A percentile compares a stretch with the other conserved stretches of the same genome.
Conservation (phyloP, 371 early-diverging fungal genomes). For the Chytridium lagenaria region DNA sequence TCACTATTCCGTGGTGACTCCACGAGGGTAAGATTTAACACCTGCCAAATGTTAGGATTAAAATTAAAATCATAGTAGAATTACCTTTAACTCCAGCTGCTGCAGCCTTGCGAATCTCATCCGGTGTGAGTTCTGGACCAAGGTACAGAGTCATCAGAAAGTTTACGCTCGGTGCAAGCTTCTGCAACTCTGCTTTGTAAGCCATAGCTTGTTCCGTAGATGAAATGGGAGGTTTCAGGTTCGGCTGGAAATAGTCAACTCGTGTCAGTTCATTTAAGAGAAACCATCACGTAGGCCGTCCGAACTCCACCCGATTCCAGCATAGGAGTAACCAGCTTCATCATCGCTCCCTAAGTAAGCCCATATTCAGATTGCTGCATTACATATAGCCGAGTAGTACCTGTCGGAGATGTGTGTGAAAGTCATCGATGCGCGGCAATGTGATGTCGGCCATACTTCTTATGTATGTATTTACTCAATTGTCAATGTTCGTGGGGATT, state of each 20-base stretch:
- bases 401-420: constrained; percentile 90
- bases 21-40: constrained; percentile 96
- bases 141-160: constrained; percentile 95
- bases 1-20: constrained; percentile 98
- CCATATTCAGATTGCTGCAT: not conserved
- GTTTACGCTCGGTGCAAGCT: constrained; percentile 82
- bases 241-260: constrained; percentile 68
- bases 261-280: not conserved
- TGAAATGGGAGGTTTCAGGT: constrained; percentile 88
- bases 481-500: too few species aligned
- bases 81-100: constrained; percentile 83
- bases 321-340: constrained; percentile 85
- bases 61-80: not conserved
- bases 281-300: constrained; percentile 93
- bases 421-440: constrained; percentile 82
- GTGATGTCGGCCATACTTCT: not conserved
- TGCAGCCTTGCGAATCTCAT: constrained; percentile 87
- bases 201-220: constrained; percentile 84
- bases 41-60: constrained; percentile 54
- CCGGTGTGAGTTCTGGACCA: constrained; percentile 84
- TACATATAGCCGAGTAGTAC: not conserved
- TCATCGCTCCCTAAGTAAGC: constrained; percentile 82
- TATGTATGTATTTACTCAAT: not conserved
- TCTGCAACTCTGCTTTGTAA: constrained; percentile 81
- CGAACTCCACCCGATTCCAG: constrained; percentile 83